Base-by-base conservation (phyloP, 1,284 basidiomycete species). In the Amylostereum chailletii region DNA sequence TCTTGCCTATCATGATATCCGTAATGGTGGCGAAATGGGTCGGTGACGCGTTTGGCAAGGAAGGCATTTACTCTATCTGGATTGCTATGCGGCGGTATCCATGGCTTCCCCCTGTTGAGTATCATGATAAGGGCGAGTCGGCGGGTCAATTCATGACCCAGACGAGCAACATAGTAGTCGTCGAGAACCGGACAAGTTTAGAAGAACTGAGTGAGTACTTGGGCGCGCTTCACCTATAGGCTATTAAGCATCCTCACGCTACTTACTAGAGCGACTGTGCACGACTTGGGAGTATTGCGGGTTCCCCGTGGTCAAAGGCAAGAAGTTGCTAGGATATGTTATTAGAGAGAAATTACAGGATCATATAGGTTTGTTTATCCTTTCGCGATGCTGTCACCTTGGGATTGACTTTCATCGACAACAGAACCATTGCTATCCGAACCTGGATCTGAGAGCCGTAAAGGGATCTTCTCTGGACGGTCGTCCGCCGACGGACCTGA, bases 11-110 rank as follows among this genome's bases (percentile, higher is more conserved):
- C 60, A 86, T 87, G 83, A 79, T 87, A 43, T 78, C 77, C 47
- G 82, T 87, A 48, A 83, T 86, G 79, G 77, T 79, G 26, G 73
- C 83, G 3, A 88, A 88, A 69, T 86, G 80, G 80, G 80, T 86
- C 7, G 84, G 76, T 4, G 84, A 88, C 61, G 82, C 81, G 9
- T 71, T 85, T 47, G 81, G 79, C 3, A 77, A 76, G 55, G 81
- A 85, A 57, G 84, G 84, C n/a, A 85, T 86, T 42, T 87, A 86
- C 58, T 65, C 79, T 34, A 75, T 75, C n/a, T 86, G 82, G 82
- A 86, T 86, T 51, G 77, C 81, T 6, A 75, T 86, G 71, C 72
- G 78, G 45, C 71, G 72, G 34, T 89, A 88, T 59, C 83, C 86
- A 0, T 89, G 85, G 81, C 68, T 89, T 3, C 78, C 83, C n/a